phyloP scores from a whole-genome alignment of 345 rosid genomes.

The Trapa incisa region DNA sequence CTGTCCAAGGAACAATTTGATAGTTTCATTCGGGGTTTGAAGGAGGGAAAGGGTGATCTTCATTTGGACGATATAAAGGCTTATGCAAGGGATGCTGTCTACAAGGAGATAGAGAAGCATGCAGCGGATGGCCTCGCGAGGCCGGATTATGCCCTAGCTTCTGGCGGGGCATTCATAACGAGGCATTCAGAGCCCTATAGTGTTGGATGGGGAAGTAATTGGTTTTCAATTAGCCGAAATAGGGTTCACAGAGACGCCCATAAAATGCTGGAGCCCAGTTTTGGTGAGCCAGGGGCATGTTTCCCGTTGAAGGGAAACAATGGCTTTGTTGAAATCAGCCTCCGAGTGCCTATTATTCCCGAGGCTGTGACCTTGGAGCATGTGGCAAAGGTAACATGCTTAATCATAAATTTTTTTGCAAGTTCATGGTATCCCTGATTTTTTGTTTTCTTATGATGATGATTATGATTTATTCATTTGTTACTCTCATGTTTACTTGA shows the following conservation, averaged over 20 bases:
- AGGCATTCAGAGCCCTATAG: constrained; percentile 59
- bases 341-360: constrained; percentile 57
- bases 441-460: background rate
- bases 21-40: constrained; percentile 39
- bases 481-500: background rate
- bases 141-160: constrained; percentile 59
- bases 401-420: background rate
- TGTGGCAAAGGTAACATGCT: constrained; percentile 62
- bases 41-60: constrained; percentile 32
- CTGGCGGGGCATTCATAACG: constrained; percentile 58
- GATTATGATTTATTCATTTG: background rate
- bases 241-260: constrained; percentile 40
- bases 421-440: background rate
- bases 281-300: constrained; percentile 94
- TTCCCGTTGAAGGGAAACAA: constrained; percentile 67
- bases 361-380: constrained; percentile 92
- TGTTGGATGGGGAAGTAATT: constrained; percentile 29
- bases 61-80: constrained; percentile 58
- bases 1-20: constrained; percentile 57
- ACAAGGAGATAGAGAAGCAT: constrained; percentile 65
- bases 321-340: constrained; percentile 69
- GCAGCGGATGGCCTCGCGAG: constrained; percentile 8
- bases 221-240: constrained; percentile 25
- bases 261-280: constrained; percentile 86
- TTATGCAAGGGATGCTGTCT: constrained; percentile 64